Evolutionary conservation across 306 rosid genomes (phyloP).

Genomic region (Corylus americana): DNA sequence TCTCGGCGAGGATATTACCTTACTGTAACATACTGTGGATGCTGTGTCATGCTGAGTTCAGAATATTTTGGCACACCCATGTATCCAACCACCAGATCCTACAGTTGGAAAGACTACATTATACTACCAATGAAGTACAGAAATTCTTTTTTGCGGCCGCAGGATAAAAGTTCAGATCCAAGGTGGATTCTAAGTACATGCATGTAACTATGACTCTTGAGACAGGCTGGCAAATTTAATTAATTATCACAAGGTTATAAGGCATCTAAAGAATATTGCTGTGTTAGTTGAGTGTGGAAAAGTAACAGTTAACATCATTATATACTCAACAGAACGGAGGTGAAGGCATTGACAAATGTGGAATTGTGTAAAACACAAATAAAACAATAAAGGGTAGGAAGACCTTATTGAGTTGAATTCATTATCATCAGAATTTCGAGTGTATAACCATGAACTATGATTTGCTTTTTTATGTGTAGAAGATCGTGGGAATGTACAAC

Average conservation of each 20-base stretch:
- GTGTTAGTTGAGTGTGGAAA: neutral
- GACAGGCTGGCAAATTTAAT: neutral
- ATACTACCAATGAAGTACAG: neutral
- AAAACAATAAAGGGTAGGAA: neutral
- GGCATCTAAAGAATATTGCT: neutral
- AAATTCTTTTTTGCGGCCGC: neutral
- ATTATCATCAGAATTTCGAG: neutral
- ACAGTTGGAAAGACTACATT: slow-evolving; percentile 18
- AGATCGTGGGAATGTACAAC: neutral
- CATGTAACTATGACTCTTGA: slow-evolving; percentile 9
- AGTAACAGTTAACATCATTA: neutral
- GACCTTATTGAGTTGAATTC: too few relatives aligned
- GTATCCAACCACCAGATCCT: slow-evolving; percentile 96
- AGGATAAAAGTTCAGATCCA: slow-evolving; percentile 18
- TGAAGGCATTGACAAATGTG: neutral
- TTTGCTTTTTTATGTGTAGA: neutral
- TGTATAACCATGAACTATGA: neutral
- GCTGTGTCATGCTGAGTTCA: slow-evolving; percentile 90
- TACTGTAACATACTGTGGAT: slow-evolving; percentile 95
- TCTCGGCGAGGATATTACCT: slow-evolving; percentile 49
- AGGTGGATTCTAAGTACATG: slow-evolving; percentile 7
- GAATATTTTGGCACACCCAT: slow-evolving; percentile 98
- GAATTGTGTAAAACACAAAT: neutral
- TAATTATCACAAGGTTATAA: neutral
- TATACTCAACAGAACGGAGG: neutral